These are phyloP conservation scores for Globisporangium nodosum DNA, from an alignment of 352 stramenopile genomes.

Conservation along the genomic window DNA sequence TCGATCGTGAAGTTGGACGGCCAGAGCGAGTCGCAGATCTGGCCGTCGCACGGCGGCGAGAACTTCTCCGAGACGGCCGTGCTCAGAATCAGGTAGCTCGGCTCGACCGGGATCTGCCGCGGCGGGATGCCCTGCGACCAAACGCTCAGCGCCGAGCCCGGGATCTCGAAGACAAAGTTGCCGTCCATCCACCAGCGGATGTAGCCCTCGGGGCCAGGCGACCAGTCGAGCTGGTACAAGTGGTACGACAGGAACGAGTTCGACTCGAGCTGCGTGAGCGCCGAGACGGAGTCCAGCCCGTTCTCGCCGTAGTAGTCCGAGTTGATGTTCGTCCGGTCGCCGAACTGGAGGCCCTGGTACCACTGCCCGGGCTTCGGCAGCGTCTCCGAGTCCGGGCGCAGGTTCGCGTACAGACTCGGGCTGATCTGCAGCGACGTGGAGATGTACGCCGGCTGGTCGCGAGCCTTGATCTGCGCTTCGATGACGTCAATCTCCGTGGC, in stretches of 20 bases:
- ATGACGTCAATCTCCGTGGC: conserved; percentile 98
- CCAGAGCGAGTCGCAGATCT: conserved; percentile 93
- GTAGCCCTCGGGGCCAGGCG: conserved; percentile 86
- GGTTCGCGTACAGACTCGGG: conserved; percentile 58
- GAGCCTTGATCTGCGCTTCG: conserved; percentile 76
- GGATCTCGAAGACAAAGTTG: conserved; percentile 93
- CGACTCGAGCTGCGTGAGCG: conserved; percentile 87
- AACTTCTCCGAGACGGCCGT: conserved; percentile 96
- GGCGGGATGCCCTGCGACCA: conserved; percentile 65
- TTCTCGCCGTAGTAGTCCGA: conserved; percentile 94
- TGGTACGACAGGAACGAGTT: conserved; percentile 92
- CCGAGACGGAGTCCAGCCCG: conserved; percentile 93
- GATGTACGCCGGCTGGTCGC: conserved; percentile 87
- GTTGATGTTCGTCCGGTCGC: conserved; percentile 89
- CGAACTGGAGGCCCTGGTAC: conserved; percentile 87
- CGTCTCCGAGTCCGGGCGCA: conserved; percentile 53
- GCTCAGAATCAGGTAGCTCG: conserved; percentile 97
- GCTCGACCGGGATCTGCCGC: conserved; percentile 91
- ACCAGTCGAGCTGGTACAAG: conserved; percentile 96
- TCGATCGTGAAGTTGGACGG: conserved; percentile 93
- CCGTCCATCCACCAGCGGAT: conserved; percentile 93
- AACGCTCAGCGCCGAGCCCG: conserved; percentile 76
- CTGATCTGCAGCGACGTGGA: conserved; percentile 93
- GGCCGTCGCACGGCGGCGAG: conserved; percentile 84
- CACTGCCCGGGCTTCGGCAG: conserved; percentile 73